phyloP scores from a whole-genome alignment of 2,329 filamentous ascomycete genomes.

The Pseudogymnoascus sp. region DNA sequence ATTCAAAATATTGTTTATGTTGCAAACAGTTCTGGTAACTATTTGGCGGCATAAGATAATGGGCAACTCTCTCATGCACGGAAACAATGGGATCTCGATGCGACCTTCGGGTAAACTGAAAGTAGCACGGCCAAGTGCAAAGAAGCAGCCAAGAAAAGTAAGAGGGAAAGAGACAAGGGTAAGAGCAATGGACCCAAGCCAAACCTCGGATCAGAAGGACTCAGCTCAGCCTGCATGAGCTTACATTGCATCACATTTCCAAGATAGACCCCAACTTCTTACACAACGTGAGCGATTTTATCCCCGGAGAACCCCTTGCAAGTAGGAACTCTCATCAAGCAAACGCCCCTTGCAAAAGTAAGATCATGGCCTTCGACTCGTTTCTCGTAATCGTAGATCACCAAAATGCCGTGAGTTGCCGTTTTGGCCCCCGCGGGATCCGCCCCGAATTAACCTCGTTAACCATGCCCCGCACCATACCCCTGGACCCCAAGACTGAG shows the following conservation, averaged over 20 bases:
- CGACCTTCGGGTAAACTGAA: neutral
- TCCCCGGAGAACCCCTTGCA: neutral
- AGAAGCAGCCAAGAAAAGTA: neutral
- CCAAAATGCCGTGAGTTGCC: neutral
- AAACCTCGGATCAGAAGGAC: neutral
- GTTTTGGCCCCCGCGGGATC: neutral
- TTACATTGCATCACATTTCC: neutral
- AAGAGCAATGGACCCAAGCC: neutral
- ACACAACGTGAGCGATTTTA: neutral
- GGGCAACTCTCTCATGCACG: neutral
- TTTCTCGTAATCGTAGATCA: neutral
- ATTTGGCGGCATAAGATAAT: neutral
- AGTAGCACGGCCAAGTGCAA: neutral
- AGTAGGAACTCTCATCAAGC: neutral
- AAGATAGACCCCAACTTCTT: neutral
- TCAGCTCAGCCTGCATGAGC: neutral
- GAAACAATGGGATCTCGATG: neutral
- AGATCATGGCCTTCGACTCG: neutral
- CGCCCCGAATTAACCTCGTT: neutral
- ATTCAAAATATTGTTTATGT: neutral
- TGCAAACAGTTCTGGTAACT: neutral
- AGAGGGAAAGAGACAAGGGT: neutral
- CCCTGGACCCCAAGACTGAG: neutral
- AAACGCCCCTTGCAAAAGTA: neutral
- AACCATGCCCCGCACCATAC: neutral